A percentile compares a stretch with the other conserved stretches of the same genome.
phyloP scores from a whole-genome alignment of 78 protist genomes.

The Dictyostelium intermedium region DNA sequence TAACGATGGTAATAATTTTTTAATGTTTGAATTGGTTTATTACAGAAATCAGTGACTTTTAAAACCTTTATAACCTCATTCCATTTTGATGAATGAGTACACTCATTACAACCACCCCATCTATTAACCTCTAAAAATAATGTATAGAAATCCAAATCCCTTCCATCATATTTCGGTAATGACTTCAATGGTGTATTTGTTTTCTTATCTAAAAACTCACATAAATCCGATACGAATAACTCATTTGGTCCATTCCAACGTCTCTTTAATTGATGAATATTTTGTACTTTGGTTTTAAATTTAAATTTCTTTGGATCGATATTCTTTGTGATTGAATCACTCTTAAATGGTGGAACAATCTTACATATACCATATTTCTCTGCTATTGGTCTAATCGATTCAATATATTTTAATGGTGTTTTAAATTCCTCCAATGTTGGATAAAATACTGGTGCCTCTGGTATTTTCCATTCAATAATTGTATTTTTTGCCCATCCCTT shows the following conservation, averaged over 20 bases:
- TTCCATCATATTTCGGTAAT: conserved; percentile 65
- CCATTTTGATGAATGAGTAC: conserved; percentile 20
- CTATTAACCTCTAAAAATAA: conserved; percentile 60
- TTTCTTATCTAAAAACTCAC: conserved; percentile 23
- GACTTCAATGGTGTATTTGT: conserved; percentile 11
- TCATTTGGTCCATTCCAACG: conserved; percentile 79
- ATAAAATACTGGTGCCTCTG: conserved; percentile 85
- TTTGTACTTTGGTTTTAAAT: conserved; percentile 79
- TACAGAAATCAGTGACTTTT: conserved; percentile 44
- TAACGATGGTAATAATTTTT: conserved; percentile 37
- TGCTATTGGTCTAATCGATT: conserved; percentile 61
- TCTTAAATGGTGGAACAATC: conserved; percentile 67
- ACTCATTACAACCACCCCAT: conserved; percentile 49
- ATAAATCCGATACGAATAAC: conserved; percentile 32
- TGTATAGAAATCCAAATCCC: conserved; percentile 63
- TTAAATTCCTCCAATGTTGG: conserved; percentile 81
- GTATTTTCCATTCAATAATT: conserved; percentile 46
- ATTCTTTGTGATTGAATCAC: background rate
- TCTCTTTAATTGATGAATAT: conserved; percentile 71
- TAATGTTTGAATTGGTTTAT: conserved; percentile 50
- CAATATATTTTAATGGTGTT: conserved; percentile 76
- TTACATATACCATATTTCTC: conserved; percentile 81
- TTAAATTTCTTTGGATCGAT: conserved; percentile 42
- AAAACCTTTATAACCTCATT: conserved; percentile 27
- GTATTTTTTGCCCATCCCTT: conserved; percentile 50